Base-by-base conservation (phyloP, 768 basidiomycete species). In the Gloeostereum incarnatum region DNA sequence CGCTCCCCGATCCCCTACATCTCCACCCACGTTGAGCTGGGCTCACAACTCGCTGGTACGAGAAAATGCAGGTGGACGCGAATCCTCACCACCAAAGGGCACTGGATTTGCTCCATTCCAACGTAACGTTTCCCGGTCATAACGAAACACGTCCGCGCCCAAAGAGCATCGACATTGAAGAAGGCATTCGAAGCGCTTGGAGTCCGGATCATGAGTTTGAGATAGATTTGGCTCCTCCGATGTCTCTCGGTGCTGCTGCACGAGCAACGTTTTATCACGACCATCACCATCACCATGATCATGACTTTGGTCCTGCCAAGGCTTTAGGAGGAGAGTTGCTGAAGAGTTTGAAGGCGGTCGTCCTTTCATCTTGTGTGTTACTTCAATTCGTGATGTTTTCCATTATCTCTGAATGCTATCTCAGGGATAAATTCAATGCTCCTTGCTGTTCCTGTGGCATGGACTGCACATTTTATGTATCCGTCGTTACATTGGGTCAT, bases 401-500 rank as follows among this genome's bases (percentile, higher is more conserved):
- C 16, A 10, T 19, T 8, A 9, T 20, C 35, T 10, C 37, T 30
- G 16, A 38, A 24, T 18, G 25, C 6, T 2, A n/a, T 20, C 21
- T 9, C 36, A 67, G 67, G 56, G 55, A 48, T 69, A 21, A 70
- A 71, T 42, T 18, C 62, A 1, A 51, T 73, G 4, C 47, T 71
- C 18, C 39, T 62, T 4, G 48, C 64, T 39, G 51, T 71, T 30
- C 13, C 41, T 22, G 18, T 37, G 6, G 19, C 35, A 9, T 37
- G 41, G 41, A 31, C 26, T 7, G 7, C 36, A 35, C 63, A 69
- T 52, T 62, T 40, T 35, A 29, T 45, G 18, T 26, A 44, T 19
- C 3, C 10, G 14, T 41, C 47, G 4, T 52, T 52, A 10, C 53
- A 57, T 43, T 29, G 48, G 16, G 40, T 30, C 26, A 53, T 40